phyloP scores from a whole-genome alignment of 228 moss, liverwort and hornwort genomes.

The Sphagnum fallax region DNA sequence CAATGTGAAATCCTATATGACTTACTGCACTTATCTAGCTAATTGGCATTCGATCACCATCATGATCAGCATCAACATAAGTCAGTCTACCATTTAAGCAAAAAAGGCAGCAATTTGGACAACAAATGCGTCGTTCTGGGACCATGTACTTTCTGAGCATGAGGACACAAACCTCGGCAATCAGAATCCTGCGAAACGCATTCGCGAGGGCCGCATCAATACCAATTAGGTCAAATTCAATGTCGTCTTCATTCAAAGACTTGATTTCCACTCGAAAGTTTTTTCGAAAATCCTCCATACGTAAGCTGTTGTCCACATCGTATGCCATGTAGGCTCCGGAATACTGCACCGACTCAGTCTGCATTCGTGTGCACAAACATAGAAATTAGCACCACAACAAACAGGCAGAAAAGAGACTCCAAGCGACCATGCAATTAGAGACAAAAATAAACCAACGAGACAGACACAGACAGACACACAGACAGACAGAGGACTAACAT shows the following conservation, averaged over 20 bases:
- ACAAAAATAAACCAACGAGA: neutral
- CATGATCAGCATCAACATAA: too few species aligned
- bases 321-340: conserved; percentile 92
- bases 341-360: conserved; percentile 97
- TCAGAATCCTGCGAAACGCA: conserved; percentile 87
- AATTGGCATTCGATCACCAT: neutral
- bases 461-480: neutral
- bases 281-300: conserved; percentile 67
- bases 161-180: conserved; percentile 60
- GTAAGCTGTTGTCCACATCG: conserved; percentile 91
- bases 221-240: conserved; percentile 91
- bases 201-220: conserved; percentile 97
- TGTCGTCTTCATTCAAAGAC: conserved; percentile 73
- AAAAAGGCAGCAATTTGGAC: too few species aligned
- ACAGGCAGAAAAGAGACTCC: neutral
- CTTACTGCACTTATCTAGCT: too few species aligned
- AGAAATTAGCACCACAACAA: neutral
- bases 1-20: too few species aligned
- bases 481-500: conserved; percentile 31
- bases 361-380: conserved; percentile 15
- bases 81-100: too few species aligned
- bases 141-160: neutral
- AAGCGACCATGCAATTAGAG: neutral
- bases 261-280: conserved; percentile 65
- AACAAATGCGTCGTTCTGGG: too few species aligned